Base-by-base conservation (phyloP, 306 rosid genomes). In the Trifolium pratense region DNA sequence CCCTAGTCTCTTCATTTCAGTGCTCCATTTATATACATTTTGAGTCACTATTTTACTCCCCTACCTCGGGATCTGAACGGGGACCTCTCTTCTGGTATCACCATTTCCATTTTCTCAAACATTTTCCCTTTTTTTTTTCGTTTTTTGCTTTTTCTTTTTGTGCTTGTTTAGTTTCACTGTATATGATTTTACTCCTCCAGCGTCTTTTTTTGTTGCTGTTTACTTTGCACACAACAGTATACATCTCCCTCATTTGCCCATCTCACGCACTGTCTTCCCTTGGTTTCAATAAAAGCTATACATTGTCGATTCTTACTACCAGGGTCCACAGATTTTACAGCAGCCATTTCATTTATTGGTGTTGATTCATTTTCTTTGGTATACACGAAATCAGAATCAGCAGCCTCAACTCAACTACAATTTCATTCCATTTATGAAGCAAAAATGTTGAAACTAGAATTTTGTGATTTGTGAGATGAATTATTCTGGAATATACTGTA, bases 11-110 rank as follows among this genome's bases (percentile, higher is more conserved):
- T 12, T 10, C 26, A 2, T 36, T 65, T 70, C 25, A 26, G 65
- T 46, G 71, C 83, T 63, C 80, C 83, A 37, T 78, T 82, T 74
- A 78, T 74, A n/a, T n/a, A n/a, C 36, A 25, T 46, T 10, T 64
- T 66, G 15, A 59, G n/a, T 71, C 74, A 6, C 46, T 52, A 3
- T 0, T 5, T 9, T 14, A 23, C 78, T 0, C 0, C 1, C 34
- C 67, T 23, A 14, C 21, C 68, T 57, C 71, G 13, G 76, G 63
- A 39, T n/a, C n/a, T n/a, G n/a, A n/a, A n/a, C n/a, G n/a, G n/a
- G n/a, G n/a, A n/a, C n/a, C n/a, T n/a, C n/a, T n/a, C n/a, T n/a
- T 59, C 78, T 21, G 90, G 96, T 56, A 0, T 18, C 15, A 63
- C 2, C 20, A 11, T 46, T 52, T 23, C 32, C 10, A 26, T 58